A percentile compares a stretch with the other conserved stretches of the same genome.
Evolutionary conservation across 2,329 filamentous ascomycete species (phyloP).

Genomic region (Sporothrix sp.): DNA sequence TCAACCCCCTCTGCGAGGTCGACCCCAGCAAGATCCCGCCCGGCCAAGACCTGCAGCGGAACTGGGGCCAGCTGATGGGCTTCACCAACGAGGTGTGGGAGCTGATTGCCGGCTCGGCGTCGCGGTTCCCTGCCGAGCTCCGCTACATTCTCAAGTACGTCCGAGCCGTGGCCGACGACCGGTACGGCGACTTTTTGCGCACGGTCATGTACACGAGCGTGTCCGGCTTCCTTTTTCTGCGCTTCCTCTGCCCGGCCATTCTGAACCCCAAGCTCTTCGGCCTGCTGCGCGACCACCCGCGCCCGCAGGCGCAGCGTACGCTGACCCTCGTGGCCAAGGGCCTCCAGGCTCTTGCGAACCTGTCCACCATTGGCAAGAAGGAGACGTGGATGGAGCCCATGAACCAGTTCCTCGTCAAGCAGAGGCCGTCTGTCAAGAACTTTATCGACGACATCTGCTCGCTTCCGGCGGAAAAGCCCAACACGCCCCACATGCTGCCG

Average conservation of each 20-base stretch:
- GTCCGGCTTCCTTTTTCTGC: slow-evolving; percentile 85
- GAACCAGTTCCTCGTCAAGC: slow-evolving; percentile 73
- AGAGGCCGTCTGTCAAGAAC: slow-evolving; percentile 71
- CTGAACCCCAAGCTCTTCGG: slow-evolving; percentile 91
- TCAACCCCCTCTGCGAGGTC: slow-evolving; percentile 88
- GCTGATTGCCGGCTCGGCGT: slow-evolving; percentile 65
- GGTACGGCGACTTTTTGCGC: slow-evolving; percentile 84
- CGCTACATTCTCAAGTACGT: slow-evolving; percentile 84
- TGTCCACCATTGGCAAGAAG: slow-evolving; percentile 85
- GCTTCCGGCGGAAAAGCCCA: slow-evolving; percentile 62
- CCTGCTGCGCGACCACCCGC: slow-evolving; percentile 71
- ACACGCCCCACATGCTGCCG: slow-evolving; percentile 47
- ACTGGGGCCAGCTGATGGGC: slow-evolving; percentile 69
- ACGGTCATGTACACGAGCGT: slow-evolving; percentile 90
- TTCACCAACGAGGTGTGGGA: slow-evolving; percentile 80
- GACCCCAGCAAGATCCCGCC: slow-evolving; percentile 70
- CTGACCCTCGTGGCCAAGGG: slow-evolving; percentile 89
- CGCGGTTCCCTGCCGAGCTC: slow-evolving; percentile 68
- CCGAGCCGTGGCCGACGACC: slow-evolving; percentile 82
- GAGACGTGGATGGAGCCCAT: slow-evolving; percentile 99
- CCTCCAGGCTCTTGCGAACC: slow-evolving; percentile 80
- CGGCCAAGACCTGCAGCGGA: slow-evolving; percentile 64
- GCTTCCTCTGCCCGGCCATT: slow-evolving; percentile 94
- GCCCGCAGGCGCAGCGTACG: slow-evolving; percentile 71
- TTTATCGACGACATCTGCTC: slow-evolving; percentile 83